Conservation (phyloP, 208 protist species). For the Herpetomonas samuelpessoai region DNA sequence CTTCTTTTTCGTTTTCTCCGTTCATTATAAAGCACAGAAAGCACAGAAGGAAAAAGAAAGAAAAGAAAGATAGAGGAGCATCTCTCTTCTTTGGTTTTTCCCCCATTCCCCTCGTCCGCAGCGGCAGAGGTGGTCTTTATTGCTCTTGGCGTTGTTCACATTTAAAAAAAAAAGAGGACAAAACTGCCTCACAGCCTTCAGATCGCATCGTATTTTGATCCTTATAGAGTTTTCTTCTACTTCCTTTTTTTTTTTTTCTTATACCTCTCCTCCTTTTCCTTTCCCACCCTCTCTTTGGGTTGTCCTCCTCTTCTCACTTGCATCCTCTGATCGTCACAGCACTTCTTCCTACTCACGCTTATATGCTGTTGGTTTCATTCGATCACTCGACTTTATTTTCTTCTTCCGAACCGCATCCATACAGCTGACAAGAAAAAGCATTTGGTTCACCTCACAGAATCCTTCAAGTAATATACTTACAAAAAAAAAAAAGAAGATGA, state of each 20-base stretch:
- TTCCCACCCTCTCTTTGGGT: neutral
- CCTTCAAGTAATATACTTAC: no score
- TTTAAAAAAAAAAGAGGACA: no score
- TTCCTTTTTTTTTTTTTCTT: constrained; percentile 10
- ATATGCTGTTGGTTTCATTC: no score
- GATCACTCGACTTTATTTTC: no score
- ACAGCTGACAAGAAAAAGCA: no score
- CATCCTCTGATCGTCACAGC: neutral
- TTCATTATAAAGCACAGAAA: constrained; percentile 2
- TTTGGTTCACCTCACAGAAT: no score
- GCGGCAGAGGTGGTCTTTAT: no score
- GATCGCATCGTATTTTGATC: constrained; percentile 2
- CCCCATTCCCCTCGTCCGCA: no score
- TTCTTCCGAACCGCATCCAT: no score
- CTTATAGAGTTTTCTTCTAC: neutral
- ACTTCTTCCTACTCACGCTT: neutral
- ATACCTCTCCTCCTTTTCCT: neutral
- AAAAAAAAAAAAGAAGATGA: neutral
- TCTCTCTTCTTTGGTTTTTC: neutral
- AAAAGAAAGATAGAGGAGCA: constrained; percentile 1
- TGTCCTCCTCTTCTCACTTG: neutral
- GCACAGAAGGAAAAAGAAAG: neutral
- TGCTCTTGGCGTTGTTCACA: no score
- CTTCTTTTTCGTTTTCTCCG: constrained; percentile 8
- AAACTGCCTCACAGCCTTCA: no score